These are phyloP conservation scores for Rosellinia necatrix DNA, from an alignment of 2,329 filamentous ascomycete genomes.

Conservation along the genomic window DNA sequence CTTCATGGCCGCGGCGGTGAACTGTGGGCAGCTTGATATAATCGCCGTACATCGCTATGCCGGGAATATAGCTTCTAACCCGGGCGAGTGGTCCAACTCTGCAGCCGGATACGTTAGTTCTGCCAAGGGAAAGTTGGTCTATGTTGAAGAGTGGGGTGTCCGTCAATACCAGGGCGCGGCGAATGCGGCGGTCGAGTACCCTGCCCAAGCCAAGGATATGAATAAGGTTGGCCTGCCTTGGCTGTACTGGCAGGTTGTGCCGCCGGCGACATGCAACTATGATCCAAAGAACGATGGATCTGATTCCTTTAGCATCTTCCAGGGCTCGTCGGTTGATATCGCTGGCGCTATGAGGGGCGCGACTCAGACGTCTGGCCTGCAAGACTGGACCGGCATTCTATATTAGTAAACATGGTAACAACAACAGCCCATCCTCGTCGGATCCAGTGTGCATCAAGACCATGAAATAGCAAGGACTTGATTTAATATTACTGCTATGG, in stretches of 20 bases:
- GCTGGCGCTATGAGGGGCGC: conserved; percentile 16
- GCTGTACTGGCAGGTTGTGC: conserved; percentile 43
- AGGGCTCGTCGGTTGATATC: conserved; percentile 13
- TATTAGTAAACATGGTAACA: too few relatives aligned
- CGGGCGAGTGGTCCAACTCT: conserved; percentile 33
- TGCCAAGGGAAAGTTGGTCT: conserved; percentile 39
- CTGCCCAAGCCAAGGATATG: conserved; percentile 37
- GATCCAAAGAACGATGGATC: conserved; percentile 29
- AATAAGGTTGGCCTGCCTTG: conserved; percentile 38
- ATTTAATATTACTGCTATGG: too few relatives aligned
- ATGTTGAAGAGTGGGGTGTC: conserved; percentile 45
- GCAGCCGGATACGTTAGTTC: conserved; percentile 34
- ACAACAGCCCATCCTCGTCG: too few relatives aligned
- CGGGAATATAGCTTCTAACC: conserved; percentile 25
- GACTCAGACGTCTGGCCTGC: neutral
- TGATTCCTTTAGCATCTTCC: conserved; percentile 35
- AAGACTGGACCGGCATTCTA: conserved; percentile 17
- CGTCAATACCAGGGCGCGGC: conserved; percentile 48
- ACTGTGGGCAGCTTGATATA: conserved; percentile 38
- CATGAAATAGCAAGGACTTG: too few relatives aligned
- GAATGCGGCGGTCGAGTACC: conserved; percentile 38
- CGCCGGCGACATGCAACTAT: conserved; percentile 31
- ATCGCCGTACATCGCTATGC: conserved; percentile 39
- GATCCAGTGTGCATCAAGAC: too few relatives aligned
- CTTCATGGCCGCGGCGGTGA: conserved; percentile 35